Evolutionary conservation across 345 rosid species (phyloP).

Genomic region (Excoecaria agallocha): DNA sequence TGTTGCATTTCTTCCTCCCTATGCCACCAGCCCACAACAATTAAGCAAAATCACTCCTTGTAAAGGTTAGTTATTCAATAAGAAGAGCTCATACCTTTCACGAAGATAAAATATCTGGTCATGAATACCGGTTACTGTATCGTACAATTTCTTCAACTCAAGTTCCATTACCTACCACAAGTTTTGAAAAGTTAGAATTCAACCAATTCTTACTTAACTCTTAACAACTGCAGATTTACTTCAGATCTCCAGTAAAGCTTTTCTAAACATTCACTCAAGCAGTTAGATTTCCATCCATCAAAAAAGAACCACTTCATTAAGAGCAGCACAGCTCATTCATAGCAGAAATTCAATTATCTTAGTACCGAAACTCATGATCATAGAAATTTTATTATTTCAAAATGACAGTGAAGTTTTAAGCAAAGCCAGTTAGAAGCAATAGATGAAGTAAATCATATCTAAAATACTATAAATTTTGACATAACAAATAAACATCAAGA

Average conservation of each 20-base stretch:
- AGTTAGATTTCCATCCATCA: slow-evolving; percentile 1
- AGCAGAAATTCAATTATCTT: background rate
- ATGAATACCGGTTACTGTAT: slow-evolving; percentile 57
- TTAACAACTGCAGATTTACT: background rate
- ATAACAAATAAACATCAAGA: too few species aligned
- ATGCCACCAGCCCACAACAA: slow-evolving; percentile 1
- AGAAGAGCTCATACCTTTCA: slow-evolving; percentile 55
- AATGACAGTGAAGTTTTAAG: too few species aligned
- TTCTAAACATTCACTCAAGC: background rate
- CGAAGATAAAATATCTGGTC: slow-evolving; percentile 83
- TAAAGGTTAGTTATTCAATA: too few species aligned
- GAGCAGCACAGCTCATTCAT: background rate
- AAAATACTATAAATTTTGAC: too few species aligned
- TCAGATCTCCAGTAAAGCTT: background rate
- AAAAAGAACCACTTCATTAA: background rate
- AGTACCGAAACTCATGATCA: background rate
- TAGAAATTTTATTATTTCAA: too few species aligned
- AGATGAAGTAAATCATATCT: too few species aligned
- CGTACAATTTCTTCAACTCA: slow-evolving; percentile 66
- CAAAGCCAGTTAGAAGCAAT: too few species aligned
- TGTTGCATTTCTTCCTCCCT: slow-evolving; percentile 90
- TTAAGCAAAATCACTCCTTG: too few species aligned
- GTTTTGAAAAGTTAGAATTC: background rate
- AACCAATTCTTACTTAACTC: background rate
- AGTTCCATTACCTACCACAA: slow-evolving; percentile 55